Evolutionary conservation across 2,329 filamentous ascomycete genomes (phyloP).

Genomic region (Orbilia javanica): DNA sequence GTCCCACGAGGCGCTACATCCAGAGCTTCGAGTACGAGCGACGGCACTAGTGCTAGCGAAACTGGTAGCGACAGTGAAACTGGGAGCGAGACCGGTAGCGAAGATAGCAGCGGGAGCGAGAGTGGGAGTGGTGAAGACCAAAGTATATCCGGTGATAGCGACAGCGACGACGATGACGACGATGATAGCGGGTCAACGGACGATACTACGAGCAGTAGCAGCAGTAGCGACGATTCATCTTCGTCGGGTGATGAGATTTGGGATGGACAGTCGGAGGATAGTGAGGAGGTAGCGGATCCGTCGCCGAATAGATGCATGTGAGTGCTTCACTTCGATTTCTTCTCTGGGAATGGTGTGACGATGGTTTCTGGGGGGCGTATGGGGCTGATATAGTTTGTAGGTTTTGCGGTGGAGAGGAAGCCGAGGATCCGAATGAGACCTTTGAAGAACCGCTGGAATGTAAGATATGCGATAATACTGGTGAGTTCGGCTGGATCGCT

Average conservation of each 20-base stretch:
- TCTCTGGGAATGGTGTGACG: neutral
- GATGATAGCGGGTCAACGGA: conserved; percentile 38
- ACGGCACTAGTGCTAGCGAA: conserved; percentile 29
- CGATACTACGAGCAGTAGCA: conserved; percentile 31
- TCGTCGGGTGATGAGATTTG: conserved; percentile 42
- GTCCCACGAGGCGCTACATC: conserved; percentile 18
- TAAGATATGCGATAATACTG: conserved; percentile 78
- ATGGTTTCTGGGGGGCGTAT: neutral
- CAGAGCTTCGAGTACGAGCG: conserved; percentile 35
- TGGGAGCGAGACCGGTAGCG: conserved; percentile 35
- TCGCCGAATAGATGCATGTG: conserved; percentile 39
- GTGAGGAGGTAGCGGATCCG: conserved; percentile 28
- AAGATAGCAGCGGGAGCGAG: conserved; percentile 37
- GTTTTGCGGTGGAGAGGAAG: conserved; percentile 85
- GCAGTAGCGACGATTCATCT: conserved; percentile 38
- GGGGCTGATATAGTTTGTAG: conserved; percentile 65
- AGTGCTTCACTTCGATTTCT: conserved; percentile 2
- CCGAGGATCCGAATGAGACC: conserved; percentile 83
- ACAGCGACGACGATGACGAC: conserved; percentile 40
- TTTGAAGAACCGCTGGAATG: conserved; percentile 85
- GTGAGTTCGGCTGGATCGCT: conserved; percentile 64
- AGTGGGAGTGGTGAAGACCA: conserved; percentile 35
- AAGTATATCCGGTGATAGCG: conserved; percentile 33
- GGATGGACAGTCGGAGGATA: conserved; percentile 50
- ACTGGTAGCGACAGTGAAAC: conserved; percentile 42